A percentile compares a stretch with the other conserved stretches of the same genome.
These are phyloP conservation scores for Fraxinus latifolia DNA, from an alignment of 305 asterid genomes.

Conservation along the genomic window DNA sequence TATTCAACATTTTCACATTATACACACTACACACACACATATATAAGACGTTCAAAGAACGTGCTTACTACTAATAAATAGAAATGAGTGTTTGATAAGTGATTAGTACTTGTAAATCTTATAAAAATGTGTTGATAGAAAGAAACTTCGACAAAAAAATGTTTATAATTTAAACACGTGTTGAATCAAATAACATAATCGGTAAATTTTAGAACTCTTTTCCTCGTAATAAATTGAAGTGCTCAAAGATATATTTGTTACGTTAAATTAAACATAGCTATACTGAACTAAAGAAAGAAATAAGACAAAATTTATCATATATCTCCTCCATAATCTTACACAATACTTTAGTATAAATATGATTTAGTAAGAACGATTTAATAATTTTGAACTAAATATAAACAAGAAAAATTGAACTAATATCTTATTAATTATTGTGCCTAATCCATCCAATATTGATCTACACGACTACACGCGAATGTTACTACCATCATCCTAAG, in stretches of 20 bases:
- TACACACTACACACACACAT: too few relatives aligned
- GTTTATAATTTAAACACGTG: not conserved
- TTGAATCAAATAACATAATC: too few relatives aligned
- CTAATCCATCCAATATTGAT: not conserved
- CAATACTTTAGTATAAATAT: not conserved
- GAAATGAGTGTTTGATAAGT: not conserved
- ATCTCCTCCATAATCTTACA: not conserved
- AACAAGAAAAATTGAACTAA: not conserved
- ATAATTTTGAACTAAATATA: not conserved
- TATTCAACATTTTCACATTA: too few relatives aligned
- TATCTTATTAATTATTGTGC: too few relatives aligned
- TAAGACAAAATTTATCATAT: too few relatives aligned
- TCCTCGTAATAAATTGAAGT: not conserved
- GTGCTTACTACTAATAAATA: too few relatives aligned
- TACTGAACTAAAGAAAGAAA: not conserved
- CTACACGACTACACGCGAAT: not conserved
- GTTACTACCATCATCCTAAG: not conserved
- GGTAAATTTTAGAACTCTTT: not conserved
- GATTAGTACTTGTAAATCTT: too few relatives aligned
- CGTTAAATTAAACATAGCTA: not conserved
- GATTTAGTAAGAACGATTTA: not conserved
- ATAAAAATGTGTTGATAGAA: too few relatives aligned
- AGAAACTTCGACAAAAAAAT: not conserved
- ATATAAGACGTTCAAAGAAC: too few relatives aligned
- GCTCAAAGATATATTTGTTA: not conserved